Conservation (phyloP, 768 basidiomycete genomes). For the Sporobolomyces roseus region DNA sequence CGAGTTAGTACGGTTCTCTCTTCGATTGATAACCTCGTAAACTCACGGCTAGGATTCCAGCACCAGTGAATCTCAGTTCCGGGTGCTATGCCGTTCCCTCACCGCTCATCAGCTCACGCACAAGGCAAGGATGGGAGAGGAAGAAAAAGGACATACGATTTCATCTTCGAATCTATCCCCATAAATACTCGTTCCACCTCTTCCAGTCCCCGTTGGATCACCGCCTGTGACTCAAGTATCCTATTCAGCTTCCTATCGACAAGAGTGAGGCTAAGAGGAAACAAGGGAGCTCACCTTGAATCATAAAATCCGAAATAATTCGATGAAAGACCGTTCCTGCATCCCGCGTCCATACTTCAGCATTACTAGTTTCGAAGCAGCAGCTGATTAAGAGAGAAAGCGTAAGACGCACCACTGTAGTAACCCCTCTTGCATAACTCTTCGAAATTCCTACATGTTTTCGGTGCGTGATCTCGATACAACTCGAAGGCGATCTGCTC, state of each 20-base stretch:
- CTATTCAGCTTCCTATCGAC: no score
- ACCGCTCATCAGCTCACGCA: background rate
- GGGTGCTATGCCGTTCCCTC: constrained; percentile 53
- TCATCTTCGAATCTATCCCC: constrained; percentile 54
- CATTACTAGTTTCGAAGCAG: no score
- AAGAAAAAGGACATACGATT: constrained; percentile 51
- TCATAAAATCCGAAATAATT: constrained; percentile 95
- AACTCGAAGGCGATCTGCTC: constrained; percentile 30
- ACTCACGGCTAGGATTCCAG: constrained; percentile 76
- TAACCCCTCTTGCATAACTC: constrained; percentile 62
- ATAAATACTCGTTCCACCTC: constrained; percentile 58
- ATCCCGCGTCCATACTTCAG: no score
- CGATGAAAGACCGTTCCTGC: constrained; percentile 77
- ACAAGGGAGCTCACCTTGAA: constrained; percentile 57
- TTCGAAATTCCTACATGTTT: constrained; percentile 95
- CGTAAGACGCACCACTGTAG: constrained; percentile 13
- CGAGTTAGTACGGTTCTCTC: background rate
- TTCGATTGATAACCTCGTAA: background rate
- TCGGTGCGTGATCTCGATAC: constrained; percentile 39
- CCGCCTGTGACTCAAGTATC: constrained; percentile 24
- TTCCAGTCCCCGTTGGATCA: constrained; percentile 65
- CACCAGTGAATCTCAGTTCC: constrained; percentile 88
- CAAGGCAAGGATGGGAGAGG: constrained; percentile 54
- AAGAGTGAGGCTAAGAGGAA: background rate
- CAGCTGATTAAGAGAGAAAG: background rate